These are phyloP conservation scores for Tritrichomonas musculus DNA, from an alignment of 208 protist genomes.

Conservation along the genomic window DNA sequence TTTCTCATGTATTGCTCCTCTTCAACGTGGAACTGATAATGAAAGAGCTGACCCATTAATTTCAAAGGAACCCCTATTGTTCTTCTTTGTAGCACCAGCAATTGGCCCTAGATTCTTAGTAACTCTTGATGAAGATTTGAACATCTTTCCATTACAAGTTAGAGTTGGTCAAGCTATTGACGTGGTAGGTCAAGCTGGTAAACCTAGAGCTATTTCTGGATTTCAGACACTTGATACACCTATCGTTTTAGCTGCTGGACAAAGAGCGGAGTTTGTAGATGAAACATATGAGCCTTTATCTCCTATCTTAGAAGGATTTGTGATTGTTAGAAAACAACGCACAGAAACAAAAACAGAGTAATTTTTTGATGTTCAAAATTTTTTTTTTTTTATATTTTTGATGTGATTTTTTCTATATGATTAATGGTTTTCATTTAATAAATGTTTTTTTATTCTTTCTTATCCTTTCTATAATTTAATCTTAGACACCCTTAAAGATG, in stretches of 20 bases:
- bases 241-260: constrained; percentile 80
- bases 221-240: constrained; percentile 98
- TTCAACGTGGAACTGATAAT: too few relatives aligned
- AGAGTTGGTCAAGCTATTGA: constrained; percentile 73
- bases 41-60: constrained; percentile 69
- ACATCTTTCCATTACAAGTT: constrained; percentile 76
- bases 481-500: too few relatives aligned
- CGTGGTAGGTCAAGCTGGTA: constrained; percentile 86
- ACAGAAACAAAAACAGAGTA: constrained; percentile 45
- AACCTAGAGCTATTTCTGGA: constrained; percentile 95
- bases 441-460: too few relatives aligned
- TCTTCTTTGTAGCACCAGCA: constrained; percentile 75
- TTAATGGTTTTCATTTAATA: too few relatives aligned
- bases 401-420: too few relatives aligned
- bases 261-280: constrained; percentile 91
- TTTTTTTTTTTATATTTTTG: too few relatives aligned
- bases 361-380: too few relatives aligned
- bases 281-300: constrained; percentile 70
- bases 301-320: constrained; percentile 69
- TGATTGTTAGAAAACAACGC: constrained; percentile 71
- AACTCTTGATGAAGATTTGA: constrained; percentile 82
- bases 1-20: constrained; percentile 74
- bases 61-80: constrained; percentile 85
- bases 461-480: too few relatives aligned
- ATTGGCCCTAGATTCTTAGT: constrained; percentile 91